Percentiles rank a stretch among this genome's conserved stretches.
Conservation (phyloP, 441 rosid species). For the Melastoma candidum region DNA sequence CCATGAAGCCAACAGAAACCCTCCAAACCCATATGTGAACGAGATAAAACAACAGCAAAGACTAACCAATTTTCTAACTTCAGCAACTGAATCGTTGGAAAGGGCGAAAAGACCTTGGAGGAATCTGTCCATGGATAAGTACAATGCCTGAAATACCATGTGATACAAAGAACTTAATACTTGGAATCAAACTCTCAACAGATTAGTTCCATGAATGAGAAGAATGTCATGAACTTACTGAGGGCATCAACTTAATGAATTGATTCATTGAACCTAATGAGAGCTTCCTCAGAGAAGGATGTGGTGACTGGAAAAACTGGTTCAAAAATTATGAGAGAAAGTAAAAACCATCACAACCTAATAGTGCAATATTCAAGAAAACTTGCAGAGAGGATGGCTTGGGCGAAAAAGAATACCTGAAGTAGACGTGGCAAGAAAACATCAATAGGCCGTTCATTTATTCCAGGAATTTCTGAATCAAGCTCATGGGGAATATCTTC, state of each 20-base stretch:
- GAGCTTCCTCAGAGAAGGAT: constrained; percentile 70
- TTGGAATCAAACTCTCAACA: no score
- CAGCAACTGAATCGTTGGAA: constrained; percentile 4
- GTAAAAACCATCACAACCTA: neutral
- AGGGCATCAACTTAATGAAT: constrained; percentile 88
- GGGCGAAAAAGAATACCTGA: constrained; percentile 39
- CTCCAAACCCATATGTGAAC: neutral
- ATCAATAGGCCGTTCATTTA: constrained; percentile 79
- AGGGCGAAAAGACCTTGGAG: constrained; percentile 7
- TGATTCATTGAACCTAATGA: constrained; percentile 89
- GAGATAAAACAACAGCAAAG: constrained; percentile 1
- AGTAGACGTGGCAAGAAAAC: constrained; percentile 75
- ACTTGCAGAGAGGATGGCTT: neutral
- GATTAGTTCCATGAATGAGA: no score
- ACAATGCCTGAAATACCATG: constrained; percentile 2
- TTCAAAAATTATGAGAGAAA: constrained; percentile 10
- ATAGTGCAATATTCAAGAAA: constrained; percentile 3
- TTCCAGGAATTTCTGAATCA: constrained; percentile 83
- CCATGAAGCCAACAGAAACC: neutral
- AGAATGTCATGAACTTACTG: constrained; percentile 43
- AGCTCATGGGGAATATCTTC: constrained; percentile 93
- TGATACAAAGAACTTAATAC: no score
- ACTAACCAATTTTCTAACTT: constrained; percentile 10
- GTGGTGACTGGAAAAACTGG: constrained; percentile 98
- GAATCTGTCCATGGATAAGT: constrained; percentile 7